Base-by-base conservation (phyloP, 2,329 filamentous ascomycete genomes). In the Aspergillus pseudoglaucus region DNA sequence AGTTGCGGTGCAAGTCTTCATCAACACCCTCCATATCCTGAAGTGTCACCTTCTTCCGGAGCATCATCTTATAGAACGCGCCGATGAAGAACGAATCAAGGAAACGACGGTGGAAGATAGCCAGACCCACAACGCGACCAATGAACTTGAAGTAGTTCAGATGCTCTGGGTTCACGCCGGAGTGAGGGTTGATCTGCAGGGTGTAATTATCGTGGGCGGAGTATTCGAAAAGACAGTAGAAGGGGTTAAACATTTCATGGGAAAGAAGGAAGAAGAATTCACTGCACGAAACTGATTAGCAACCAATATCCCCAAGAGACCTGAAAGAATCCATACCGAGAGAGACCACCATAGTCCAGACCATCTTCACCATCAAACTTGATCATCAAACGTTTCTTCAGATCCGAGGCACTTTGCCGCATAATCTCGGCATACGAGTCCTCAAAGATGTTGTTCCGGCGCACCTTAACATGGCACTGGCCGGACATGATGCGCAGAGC, bases 121-220 rank as follows among this genome's bases (percentile, higher is more conserved):
- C 91, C 59, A 98, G 72, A 51, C 93, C 93, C 50, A 98, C 93
- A 23, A 98, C 93, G 51, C 93, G 88, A 43, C 93, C 93, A 63
- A 98, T 98, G 66, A 98, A 98, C 72, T 95, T 97, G 83, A 98
- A 98, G 75, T 97, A 98, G 69, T 96, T 97, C 62, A 98, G 77
- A 81, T 98, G 93, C 73, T 98, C 93, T 1, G 93, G 93, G 71
- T 98, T 98, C 73, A 98, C 97, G 55, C 93, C 93, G 17, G 93
- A 98, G 71, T 98, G 93, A 41, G 93, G 93, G 75, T 98, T 98
- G 76, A 98, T 98, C 73, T 98, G 93, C 47, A 98, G 85, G 25
- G 93, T 98, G 75, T 98, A 98, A 75, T 98, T 98, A 82, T 98
- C 93, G 76, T 98, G 93, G 35, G 93, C 93, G 22, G 93, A 97